A percentile compares a stretch with the other conserved stretches of the same genome.
Evolutionary conservation across 805 yeast species (phyloP).

Genomic region (Teunomyces pallodes): DNA sequence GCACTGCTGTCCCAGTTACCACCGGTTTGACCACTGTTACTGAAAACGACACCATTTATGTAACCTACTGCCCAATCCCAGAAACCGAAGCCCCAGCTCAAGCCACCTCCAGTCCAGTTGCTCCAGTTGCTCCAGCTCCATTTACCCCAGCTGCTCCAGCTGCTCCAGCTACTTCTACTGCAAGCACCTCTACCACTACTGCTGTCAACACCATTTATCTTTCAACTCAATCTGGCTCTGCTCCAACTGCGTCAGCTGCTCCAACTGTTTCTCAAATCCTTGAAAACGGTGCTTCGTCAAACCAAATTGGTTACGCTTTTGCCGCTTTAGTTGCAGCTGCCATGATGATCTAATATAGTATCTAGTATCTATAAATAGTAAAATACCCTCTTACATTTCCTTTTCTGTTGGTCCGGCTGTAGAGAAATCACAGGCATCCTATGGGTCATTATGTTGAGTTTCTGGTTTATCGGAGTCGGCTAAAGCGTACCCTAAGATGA

Average conservation of each 20-base stretch:
- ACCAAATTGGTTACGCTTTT: conserved; percentile 9
- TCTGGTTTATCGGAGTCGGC: background rate
- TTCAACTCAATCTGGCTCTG: background rate
- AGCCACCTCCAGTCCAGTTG: conserved; percentile 28
- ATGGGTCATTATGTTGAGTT: background rate
- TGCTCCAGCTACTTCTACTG: background rate
- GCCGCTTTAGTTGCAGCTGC: conserved; percentile 14
- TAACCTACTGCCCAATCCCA: conserved; percentile 33
- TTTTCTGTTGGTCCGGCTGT: no score
- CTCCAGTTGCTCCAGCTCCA: conserved; percentile 16
- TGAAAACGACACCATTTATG: conserved; percentile 26
- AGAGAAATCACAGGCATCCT: background rate
- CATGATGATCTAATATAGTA: conserved; percentile 7
- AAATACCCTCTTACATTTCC: background rate
- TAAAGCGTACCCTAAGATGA: background rate
- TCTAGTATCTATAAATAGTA: background rate
- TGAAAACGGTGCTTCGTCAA: conserved; percentile 7
- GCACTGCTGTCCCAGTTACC: conserved; percentile 21
- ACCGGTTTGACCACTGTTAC: conserved; percentile 39
- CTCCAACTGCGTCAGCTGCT: background rate
- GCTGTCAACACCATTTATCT: conserved; percentile 3
- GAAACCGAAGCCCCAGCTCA: conserved; percentile 11
- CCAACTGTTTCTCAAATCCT: background rate
- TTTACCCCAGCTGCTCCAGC: background rate
- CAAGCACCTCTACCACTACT: conserved; percentile 4